These are phyloP conservation scores for Volvariella surrecta DNA, from an alignment of 1,284 basidiomycete genomes.

Conservation along the genomic window DNA sequence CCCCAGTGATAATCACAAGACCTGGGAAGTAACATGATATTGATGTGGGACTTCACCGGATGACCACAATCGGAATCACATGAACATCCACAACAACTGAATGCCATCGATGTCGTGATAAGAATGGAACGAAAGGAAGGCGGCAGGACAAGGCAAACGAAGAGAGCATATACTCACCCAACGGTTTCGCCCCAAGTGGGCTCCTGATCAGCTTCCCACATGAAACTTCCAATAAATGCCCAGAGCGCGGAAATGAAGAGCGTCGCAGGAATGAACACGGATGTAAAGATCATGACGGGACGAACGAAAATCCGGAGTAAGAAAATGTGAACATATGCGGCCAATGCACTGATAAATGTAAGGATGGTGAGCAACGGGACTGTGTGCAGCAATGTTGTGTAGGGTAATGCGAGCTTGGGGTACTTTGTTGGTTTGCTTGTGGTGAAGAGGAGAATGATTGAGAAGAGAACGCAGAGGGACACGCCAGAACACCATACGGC, in stretches of 20 bases:
- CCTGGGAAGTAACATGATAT: neutral
- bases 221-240: constrained; percentile 87
- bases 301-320: constrained; percentile 73
- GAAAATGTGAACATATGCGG: constrained; percentile 73
- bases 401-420: constrained; percentile 43
- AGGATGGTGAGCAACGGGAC: constrained; percentile 79
- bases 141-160: constrained; percentile 2
- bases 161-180: constrained; percentile 42
- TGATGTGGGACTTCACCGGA: too few species aligned
- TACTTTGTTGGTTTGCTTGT: constrained; percentile 27
- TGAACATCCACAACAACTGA: too few species aligned
- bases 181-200: constrained; percentile 77
- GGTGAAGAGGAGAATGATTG: constrained; percentile 55
- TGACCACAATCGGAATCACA: too few species aligned
- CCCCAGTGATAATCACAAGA: neutral
- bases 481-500: constrained; percentile 56
- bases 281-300: constrained; percentile 75
- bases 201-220: constrained; percentile 63
- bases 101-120: too few species aligned
- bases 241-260: constrained; percentile 78
- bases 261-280: constrained; percentile 73
- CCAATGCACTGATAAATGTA: constrained; percentile 60
- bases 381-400: constrained; percentile 73
- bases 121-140: constrained; percentile 6
- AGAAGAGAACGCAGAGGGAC: constrained; percentile 50